Conservation (phyloP, 176 grass and related monocot genomes). For the Aegilops sharonensis region DNA sequence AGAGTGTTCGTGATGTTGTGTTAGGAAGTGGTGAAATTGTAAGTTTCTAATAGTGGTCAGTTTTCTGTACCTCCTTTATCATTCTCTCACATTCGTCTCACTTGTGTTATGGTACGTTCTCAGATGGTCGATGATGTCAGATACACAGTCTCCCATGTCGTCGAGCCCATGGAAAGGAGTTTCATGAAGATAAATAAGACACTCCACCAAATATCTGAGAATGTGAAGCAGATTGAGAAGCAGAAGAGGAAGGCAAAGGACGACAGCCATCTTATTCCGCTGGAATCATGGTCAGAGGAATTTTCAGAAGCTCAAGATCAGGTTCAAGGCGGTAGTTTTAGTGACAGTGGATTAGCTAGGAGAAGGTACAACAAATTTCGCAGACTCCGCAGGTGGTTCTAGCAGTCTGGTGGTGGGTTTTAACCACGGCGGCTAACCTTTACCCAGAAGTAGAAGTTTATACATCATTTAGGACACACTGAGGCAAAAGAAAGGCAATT, state of each 20-base stretch:
- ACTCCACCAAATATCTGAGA: slow-evolving; percentile 89
- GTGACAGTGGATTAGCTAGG: slow-evolving; percentile 73
- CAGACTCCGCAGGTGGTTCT: slow-evolving; percentile 55
- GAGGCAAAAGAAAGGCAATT: slow-evolving; percentile 13
- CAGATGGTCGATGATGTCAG: slow-evolving; percentile 98
- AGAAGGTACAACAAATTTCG: slow-evolving; percentile 48
- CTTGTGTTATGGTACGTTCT: slow-evolving; percentile 21
- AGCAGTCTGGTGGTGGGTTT: slow-evolving; percentile 10
- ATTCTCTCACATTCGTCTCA: not conserved
- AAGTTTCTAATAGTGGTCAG: slow-evolving; percentile 32
- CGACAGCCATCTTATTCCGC: slow-evolving; percentile 78
- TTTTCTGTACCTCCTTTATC: slow-evolving; percentile 10
- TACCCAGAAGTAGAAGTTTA: slow-evolving; percentile 9
- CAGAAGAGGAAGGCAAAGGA: slow-evolving; percentile 88
- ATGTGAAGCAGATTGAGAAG: slow-evolving; percentile 83
- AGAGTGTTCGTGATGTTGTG: slow-evolving; percentile 89
- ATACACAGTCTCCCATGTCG: slow-evolving; percentile 92
- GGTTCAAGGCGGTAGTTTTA: slow-evolving; percentile 67
- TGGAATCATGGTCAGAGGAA: slow-evolving; percentile 73
- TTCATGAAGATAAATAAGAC: slow-evolving; percentile 79
- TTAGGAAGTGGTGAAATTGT: slow-evolving; percentile 95
- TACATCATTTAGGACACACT: slow-evolving; percentile 36
- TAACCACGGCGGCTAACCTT: slow-evolving; percentile 31
- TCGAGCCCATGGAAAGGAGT: slow-evolving; percentile 82
- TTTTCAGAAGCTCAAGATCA: slow-evolving; percentile 69